Conservation (phyloP, 371 early-diverging fungal genomes). For the Saksenaea vasiformis region DNA sequence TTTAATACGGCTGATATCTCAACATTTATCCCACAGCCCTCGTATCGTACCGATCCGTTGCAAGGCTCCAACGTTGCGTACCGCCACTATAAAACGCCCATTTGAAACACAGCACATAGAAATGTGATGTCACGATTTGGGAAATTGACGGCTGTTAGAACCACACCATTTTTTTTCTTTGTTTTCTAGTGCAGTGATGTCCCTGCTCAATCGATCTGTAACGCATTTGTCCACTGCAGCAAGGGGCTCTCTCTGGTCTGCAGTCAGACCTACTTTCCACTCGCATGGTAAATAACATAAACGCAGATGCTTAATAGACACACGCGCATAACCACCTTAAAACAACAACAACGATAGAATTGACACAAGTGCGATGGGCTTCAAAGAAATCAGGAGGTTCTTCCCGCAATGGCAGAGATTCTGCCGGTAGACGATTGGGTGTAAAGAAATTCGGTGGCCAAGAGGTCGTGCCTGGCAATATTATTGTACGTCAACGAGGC, state of each 20-base stretch:
- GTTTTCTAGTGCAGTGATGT: conserved; percentile 9
- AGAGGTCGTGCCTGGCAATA: conserved; percentile 85
- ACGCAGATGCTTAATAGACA: neutral
- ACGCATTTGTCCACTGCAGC: conserved; percentile 10
- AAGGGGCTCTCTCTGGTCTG: neutral
- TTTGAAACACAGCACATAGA: no score
- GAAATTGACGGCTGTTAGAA: neutral
- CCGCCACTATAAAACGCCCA: no score
- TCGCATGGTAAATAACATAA: conserved; percentile 6
- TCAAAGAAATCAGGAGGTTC: conserved; percentile 93
- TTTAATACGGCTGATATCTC: no score
- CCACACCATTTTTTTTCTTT: neutral
- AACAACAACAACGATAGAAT: neutral
- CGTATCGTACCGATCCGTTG: no score
- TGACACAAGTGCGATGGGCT: conserved; percentile 84
- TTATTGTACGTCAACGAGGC: conserved; percentile 93
- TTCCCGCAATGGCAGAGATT: conserved; percentile 91
- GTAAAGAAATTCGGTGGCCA: conserved; percentile 89
- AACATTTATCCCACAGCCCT: no score
- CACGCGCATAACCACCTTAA: neutral
- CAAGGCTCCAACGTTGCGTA: no score
- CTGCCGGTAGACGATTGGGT: conserved; percentile 92
- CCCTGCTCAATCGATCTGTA: conserved; percentile 21
- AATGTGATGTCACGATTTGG: no score
- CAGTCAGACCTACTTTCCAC: conserved; percentile 3